Percentiles rank a stretch among this genome's conserved stretches.
Conservation (phyloP, 345 rosid genomes). For the Eutrema japonicum region DNA sequence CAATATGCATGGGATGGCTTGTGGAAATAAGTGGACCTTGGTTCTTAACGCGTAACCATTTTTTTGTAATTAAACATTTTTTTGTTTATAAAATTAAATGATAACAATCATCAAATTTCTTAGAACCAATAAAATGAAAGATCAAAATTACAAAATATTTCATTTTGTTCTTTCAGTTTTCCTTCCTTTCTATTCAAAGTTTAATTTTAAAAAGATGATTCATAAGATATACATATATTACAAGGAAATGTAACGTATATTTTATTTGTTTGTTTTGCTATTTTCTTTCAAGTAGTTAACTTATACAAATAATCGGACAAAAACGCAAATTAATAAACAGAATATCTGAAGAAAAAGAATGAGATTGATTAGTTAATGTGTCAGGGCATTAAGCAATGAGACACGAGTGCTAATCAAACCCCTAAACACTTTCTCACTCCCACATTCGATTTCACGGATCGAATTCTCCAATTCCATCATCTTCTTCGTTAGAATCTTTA, state of each 20-base stretch:
- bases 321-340: constrained; percentile 24
- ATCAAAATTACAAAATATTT: too few relatives aligned
- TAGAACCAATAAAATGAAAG: not conserved
- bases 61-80: too few relatives aligned
- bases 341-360: not conserved
- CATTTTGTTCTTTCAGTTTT: too few relatives aligned
- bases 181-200: too few relatives aligned
- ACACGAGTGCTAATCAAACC: constrained; percentile 47
- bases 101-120: not conserved
- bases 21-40: constrained; percentile 35
- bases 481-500: constrained; percentile 39
- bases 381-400: constrained; percentile 45
- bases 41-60: constrained; percentile 29
- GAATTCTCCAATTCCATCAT: constrained; percentile 45
- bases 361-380: constrained; percentile 30
- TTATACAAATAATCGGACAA: constrained; percentile 31
- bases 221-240: not conserved
- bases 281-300: constrained; percentile 31
- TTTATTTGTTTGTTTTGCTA: constrained; percentile 24
- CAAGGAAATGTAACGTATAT: constrained; percentile 4
- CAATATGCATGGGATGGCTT: constrained; percentile 15
- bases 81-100: not conserved
- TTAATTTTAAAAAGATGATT: too few relatives aligned
- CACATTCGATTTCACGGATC: constrained; percentile 39
- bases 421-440: constrained; percentile 48